phyloP scores from a whole-genome alignment of 768 basidiomycete species.

The Dacryopinax spathularia region DNA sequence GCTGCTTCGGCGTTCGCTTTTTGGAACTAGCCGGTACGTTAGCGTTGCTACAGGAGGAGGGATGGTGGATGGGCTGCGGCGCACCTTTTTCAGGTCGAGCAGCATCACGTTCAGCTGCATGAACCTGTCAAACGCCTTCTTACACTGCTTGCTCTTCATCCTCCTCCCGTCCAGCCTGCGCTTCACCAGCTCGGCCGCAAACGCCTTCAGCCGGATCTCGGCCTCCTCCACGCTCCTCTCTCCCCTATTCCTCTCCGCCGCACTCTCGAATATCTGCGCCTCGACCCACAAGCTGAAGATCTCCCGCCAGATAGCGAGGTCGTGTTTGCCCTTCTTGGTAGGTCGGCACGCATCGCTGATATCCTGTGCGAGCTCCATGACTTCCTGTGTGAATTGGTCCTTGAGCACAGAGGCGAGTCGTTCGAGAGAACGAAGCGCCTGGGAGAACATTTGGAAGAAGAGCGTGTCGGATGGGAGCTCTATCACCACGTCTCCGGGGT shows the following conservation, averaged over 20 bases:
- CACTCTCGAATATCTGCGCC: constrained; percentile 67
- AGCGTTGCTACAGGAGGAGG: background rate
- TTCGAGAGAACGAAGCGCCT: constrained; percentile 37
- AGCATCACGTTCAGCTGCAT: constrained; percentile 63
- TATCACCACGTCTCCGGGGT: constrained; percentile 46
- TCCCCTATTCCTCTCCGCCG: constrained; percentile 48
- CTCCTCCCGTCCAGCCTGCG: constrained; percentile 41
- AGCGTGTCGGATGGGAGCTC: constrained; percentile 65
- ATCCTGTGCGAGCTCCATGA: constrained; percentile 33
- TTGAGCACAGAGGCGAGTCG: constrained; percentile 35
- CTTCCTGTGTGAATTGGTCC: constrained; percentile 34
- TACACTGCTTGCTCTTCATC: constrained; percentile 43
- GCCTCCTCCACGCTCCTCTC: constrained; percentile 54
- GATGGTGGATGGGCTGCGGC: background rate
- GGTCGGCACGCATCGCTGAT: constrained; percentile 23
- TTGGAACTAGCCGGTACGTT: constrained; percentile 42
- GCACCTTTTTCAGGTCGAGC: constrained; percentile 58
- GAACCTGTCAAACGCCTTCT: constrained; percentile 52
- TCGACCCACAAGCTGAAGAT: constrained; percentile 82
- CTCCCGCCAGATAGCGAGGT: constrained; percentile 79
- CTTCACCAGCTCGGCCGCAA: constrained; percentile 43
- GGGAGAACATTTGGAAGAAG: constrained; percentile 62
- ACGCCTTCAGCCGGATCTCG: constrained; percentile 48
- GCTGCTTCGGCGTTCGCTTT: constrained; percentile 76
- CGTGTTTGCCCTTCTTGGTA: constrained; percentile 27